Percentiles rank a stretch among this genome's conserved stretches.
phyloP scores from a whole-genome alignment of 768 basidiomycete genomes.

The Heimioporus sp. region DNA sequence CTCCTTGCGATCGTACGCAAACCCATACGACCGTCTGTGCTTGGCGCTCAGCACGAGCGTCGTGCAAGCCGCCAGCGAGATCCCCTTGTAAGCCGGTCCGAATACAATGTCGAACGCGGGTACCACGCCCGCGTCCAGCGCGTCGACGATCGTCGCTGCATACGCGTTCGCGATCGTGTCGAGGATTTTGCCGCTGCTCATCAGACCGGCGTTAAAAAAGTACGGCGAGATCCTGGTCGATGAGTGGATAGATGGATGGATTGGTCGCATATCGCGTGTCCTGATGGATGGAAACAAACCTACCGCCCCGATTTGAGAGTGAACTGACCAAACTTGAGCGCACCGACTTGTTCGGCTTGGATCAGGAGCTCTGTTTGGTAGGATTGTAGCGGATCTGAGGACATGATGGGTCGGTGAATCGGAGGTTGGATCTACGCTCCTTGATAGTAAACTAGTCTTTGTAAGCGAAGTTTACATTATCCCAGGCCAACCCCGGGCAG shows the following conservation, averaged over 20 bases:
- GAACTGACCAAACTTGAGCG: conserved; percentile 89
- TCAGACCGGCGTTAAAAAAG: conserved; percentile 93
- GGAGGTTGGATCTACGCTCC: no score
- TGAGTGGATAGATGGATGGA: neutral
- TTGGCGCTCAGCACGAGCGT: conserved; percentile 69
- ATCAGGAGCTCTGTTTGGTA: conserved; percentile 69
- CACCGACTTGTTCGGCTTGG: conserved; percentile 64
- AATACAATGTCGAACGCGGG: conserved; percentile 80
- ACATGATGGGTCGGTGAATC: conserved; percentile 10
- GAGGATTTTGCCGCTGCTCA: conserved; percentile 82
- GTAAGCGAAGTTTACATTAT: no score
- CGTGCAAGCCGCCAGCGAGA: conserved; percentile 86
- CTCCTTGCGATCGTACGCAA: conserved; percentile 94
- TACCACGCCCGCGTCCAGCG: conserved; percentile 28
- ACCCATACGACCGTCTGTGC: conserved; percentile 66
- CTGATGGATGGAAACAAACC: conserved; percentile 26
- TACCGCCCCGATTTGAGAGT: conserved; percentile 94
- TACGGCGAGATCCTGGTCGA: conserved; percentile 78
- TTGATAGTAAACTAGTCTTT: no score
- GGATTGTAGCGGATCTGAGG: conserved; percentile 31
- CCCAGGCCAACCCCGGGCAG: no score
- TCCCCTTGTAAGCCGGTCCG: conserved; percentile 97
- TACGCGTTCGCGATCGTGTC: conserved; percentile 77
- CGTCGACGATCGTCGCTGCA: conserved; percentile 71
- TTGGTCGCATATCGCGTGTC: neutral